Base-by-base conservation (phyloP, 352 stramenopile genomes). In the Phytophthora citrophthora region DNA sequence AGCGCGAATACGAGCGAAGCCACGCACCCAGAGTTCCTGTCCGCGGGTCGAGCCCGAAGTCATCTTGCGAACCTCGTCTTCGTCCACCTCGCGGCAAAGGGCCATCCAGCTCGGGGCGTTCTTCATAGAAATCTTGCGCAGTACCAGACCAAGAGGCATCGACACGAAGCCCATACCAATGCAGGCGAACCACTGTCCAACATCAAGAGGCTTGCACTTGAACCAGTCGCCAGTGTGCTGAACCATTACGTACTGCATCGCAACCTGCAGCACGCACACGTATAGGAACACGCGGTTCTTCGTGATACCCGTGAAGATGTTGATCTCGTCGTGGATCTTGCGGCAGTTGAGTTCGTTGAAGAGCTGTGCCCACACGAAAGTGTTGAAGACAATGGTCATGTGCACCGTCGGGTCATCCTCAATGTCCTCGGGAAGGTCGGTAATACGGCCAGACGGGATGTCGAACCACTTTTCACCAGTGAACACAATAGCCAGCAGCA, bases 361-460 rank as follows among this genome's bases (percentile, higher is more conserved):
- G 13, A 99, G 84, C 80, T 98, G 93, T 38, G 91, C 86, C 77
- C 97, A 98, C 13, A 99, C 96, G 75, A 99, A 99, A 32, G 91
- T 90, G 78, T 99, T 99, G 83, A 99, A 99, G 60, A 99, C 70
- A 43, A 98, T 89, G 29, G 95, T 98, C 76, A 97, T 97, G 84
- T 99, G 96, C 60, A 88, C 61, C 1, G 75, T 91, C 48, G 94
- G 90, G 23, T 76, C 78, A 41, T 81, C 47, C 47, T 73, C 13
- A 3, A 78, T 68, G n/a, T 92, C 71, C 27, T 92, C 79, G 4
- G 54, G 53, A 13, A 76, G 45, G 54, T 90, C 67, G 1, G 60
- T 75, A n/a, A 46, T 15, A 16, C 74, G 67, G 13, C 79, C 81
- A 0, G 77, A 76, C 8, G 57, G n/a, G 2, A 88, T 74, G 48